Evolutionary conservation across 495 filamentous ascomycete species (phyloP).

Genomic region (Talaromyces adpressus): DNA sequence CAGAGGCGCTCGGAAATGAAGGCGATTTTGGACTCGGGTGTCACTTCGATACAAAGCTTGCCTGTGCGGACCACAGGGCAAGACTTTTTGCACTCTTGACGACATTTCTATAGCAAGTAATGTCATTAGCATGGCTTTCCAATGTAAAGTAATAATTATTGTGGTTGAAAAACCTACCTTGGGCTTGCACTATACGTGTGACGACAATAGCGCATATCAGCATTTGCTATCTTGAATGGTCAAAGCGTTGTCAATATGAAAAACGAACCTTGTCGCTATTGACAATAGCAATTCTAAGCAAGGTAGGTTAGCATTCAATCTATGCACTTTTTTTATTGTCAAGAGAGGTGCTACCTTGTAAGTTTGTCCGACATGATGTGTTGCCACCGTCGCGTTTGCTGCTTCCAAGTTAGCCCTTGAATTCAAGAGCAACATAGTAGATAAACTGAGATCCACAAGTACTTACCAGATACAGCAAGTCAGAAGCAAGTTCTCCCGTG

Average conservation of each 20-base stretch:
- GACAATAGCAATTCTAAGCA: constrained; percentile 86
- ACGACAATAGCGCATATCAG: constrained; percentile 10
- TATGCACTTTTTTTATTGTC: neutral
- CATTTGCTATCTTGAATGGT: constrained; percentile 26
- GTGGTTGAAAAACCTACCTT: constrained; percentile 51
- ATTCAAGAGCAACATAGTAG: neutral
- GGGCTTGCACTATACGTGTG: constrained; percentile 76
- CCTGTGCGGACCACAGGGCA: constrained; percentile 97
- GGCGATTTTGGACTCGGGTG: constrained; percentile 83
- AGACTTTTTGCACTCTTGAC: constrained; percentile 98
- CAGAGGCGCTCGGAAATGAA: constrained; percentile 95
- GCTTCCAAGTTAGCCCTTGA: neutral
- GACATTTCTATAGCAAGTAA: constrained; percentile 61
- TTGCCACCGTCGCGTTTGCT: neutral
- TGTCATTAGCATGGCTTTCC: neutral
- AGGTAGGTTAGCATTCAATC: constrained; percentile 12
- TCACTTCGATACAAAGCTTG: constrained; percentile 95
- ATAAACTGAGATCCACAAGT: constrained; percentile 11
- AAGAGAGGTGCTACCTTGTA: constrained; percentile 53
- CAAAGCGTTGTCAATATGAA: constrained; percentile 20
- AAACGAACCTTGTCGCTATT: constrained; percentile 84
- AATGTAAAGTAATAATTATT: constrained; percentile 2
- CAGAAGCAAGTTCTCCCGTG: neutral
- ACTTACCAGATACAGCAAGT: neutral
- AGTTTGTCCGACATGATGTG: constrained; percentile 75